Conservation (phyloP, 1,139 yeast genomes). For the Protomyces pachydermus region DNA sequence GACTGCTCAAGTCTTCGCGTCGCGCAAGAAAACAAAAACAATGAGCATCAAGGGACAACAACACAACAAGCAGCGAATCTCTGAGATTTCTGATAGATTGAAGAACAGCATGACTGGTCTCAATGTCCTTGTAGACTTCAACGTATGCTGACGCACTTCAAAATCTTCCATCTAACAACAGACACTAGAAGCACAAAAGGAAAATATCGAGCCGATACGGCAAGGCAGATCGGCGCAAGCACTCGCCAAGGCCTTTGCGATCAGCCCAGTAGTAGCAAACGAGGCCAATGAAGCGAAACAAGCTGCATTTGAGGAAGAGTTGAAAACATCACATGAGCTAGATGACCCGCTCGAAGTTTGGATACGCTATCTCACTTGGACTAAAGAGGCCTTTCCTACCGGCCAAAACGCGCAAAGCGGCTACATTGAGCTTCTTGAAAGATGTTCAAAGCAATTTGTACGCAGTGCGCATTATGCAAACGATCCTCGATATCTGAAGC, state of each 20-base stretch:
- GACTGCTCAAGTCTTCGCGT: neutral
- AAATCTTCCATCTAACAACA: neutral
- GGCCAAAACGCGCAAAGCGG: constrained; percentile 67
- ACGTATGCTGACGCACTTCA: neutral
- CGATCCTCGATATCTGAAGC: constrained; percentile 69
- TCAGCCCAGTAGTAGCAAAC: constrained; percentile 29
- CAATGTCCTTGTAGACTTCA: neutral
- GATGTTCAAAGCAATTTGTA: constrained; percentile 65
- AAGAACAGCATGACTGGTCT: neutral
- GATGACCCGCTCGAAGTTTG: constrained; percentile 81
- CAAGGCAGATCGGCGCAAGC: constrained; percentile 68
- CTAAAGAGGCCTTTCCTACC: constrained; percentile 58
- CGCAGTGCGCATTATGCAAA: constrained; percentile 65
- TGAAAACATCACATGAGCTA: constrained; percentile 50
- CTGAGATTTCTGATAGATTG: no score
- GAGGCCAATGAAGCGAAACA: constrained; percentile 26
- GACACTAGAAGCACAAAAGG: constrained; percentile 65
- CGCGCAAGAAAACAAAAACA: neutral
- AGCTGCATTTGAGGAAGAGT: constrained; percentile 44
- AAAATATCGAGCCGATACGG: constrained; percentile 64
- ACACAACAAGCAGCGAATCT: neutral
- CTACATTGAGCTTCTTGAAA: constrained; percentile 59
- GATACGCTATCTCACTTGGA: constrained; percentile 70
- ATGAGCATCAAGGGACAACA: neutral
- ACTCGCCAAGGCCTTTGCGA: constrained; percentile 48